These are phyloP conservation scores for Aspergillus sclerotiicarbonarius DNA, from an alignment of 495 filamentous ascomycete genomes.

Conservation along the genomic window DNA sequence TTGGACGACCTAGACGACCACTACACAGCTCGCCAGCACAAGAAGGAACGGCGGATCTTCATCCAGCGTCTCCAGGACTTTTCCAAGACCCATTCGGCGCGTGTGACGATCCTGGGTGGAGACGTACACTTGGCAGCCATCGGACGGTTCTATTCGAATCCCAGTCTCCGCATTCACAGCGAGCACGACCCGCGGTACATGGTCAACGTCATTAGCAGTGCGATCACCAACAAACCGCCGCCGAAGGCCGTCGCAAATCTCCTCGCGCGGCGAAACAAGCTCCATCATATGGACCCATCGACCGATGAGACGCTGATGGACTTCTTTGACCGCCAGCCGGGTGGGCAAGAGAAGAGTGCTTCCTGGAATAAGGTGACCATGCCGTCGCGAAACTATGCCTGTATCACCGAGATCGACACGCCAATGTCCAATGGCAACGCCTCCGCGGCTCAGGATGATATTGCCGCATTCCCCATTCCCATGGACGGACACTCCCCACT, in stretches of 20 bases:
- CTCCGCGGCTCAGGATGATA: conserved; percentile 11
- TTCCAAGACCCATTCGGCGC: conserved; percentile 66
- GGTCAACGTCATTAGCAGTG: conserved; percentile 69
- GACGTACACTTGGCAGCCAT: conserved; percentile 76
- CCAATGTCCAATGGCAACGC: conserved; percentile 27
- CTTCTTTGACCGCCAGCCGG: conserved; percentile 82
- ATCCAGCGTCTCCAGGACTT: conserved; percentile 72
- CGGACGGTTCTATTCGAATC: conserved; percentile 72
- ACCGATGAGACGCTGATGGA: conserved; percentile 88
- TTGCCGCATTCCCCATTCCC: conserved; percentile 24
- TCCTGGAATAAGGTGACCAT: conserved; percentile 78
- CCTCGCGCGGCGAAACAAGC: conserved; percentile 80
- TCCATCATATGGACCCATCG: conserved; percentile 80
- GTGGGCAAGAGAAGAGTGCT: conserved; percentile 62
- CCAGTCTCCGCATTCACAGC: conserved; percentile 57
- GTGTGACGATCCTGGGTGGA: conserved; percentile 80
- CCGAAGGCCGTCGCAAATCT: conserved; percentile 87
- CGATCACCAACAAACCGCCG: conserved; percentile 93
- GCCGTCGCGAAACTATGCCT: conserved; percentile 86
- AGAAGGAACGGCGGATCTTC: conserved; percentile 75
- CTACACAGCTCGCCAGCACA: conserved; percentile 90
- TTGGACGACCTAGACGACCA: conserved; percentile 94
- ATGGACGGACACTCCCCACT: conserved; percentile 66
- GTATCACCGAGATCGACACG: conserved; percentile 63
- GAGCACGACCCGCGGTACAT: conserved; percentile 70